These are phyloP conservation scores for Populus davidiana DNA, from an alignment of 345 rosid species.

Conservation along the genomic window DNA sequence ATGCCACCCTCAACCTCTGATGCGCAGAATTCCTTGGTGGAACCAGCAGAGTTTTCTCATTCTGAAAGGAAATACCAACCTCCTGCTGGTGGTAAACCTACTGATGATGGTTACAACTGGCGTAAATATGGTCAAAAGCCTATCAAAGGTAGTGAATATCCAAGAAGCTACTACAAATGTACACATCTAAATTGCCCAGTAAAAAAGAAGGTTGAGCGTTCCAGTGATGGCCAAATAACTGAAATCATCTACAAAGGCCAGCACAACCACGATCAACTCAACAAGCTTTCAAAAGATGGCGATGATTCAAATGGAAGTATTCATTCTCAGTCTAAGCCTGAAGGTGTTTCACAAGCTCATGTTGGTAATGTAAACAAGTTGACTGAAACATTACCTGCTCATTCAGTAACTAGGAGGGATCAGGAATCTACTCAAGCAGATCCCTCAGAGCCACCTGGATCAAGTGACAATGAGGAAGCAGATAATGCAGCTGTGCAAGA, in stretches of 20 bases:
- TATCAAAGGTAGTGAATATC: constrained; percentile 87
- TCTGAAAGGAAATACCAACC: constrained; percentile 54
- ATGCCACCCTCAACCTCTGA: constrained; percentile 39
- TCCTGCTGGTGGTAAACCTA: constrained; percentile 67
- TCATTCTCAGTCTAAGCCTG: constrained; percentile 42
- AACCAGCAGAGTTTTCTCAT: constrained; percentile 47
- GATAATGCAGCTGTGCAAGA: constrained; percentile 38
- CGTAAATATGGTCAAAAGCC: constrained; percentile 96
- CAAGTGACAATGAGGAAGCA: constrained; percentile 50
- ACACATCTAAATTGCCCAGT: constrained; percentile 74
- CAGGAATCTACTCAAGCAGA: constrained; percentile 40
- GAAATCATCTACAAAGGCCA: constrained; percentile 91
- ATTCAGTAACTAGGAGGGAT: constrained; percentile 34
- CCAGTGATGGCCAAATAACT: constrained; percentile 78
- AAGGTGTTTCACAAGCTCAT: constrained; percentile 27
- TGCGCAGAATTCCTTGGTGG: constrained; percentile 34
- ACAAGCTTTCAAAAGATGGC: constrained; percentile 58
- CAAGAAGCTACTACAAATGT: constrained; percentile 96
- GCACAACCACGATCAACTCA: constrained; percentile 79
- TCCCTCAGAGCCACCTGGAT: constrained; percentile 30
- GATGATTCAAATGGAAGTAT: constrained; percentile 32
- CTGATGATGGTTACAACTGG: constrained; percentile 95
- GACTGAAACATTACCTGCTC: constrained; percentile 24
- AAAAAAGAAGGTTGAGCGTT: constrained; percentile 92
- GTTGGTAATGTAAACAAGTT: constrained; percentile 24